Conservation (phyloP, 2,329 filamentous ascomycete genomes). For the Fusarium lyarnte region DNA sequence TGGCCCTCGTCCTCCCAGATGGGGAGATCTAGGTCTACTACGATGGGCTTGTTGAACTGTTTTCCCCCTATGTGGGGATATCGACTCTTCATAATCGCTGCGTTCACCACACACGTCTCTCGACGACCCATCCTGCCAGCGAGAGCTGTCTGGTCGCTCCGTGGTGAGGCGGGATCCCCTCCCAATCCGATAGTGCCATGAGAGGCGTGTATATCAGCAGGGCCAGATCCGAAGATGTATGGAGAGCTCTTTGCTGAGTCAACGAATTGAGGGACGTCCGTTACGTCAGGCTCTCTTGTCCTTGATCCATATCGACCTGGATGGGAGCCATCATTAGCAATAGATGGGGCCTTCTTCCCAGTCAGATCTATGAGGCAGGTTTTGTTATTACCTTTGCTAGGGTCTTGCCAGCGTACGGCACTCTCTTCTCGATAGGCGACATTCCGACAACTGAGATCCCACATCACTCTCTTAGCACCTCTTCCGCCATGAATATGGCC, state of each 20-base stretch:
- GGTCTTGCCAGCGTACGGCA: constrained; percentile 66
- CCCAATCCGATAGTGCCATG: constrained; percentile 48
- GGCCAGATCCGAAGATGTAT: constrained; percentile 22
- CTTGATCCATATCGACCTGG: constrained; percentile 13
- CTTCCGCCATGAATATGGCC: constrained; percentile 77
- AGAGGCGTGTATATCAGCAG: constrained; percentile 34
- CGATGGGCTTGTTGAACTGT: constrained; percentile 79
- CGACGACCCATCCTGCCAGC: constrained; percentile 56
- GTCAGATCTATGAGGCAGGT: constrained; percentile 72
- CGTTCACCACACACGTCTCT: constrained; percentile 85
- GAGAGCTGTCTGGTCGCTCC: constrained; percentile 55
- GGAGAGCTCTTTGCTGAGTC: not conserved
- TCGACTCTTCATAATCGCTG: constrained; percentile 75
- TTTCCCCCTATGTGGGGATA: constrained; percentile 71
- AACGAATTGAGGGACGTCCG: not conserved
- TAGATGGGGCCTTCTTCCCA: constrained; percentile 49
- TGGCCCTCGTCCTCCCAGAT: constrained; percentile 48
- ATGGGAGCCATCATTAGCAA: constrained; percentile 60
- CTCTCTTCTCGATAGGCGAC: constrained; percentile 56
- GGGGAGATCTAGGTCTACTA: constrained; percentile 82
- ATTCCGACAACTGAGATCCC: constrained; percentile 59
- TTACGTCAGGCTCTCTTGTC: constrained; percentile 7
- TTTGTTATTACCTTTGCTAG: constrained; percentile 64
- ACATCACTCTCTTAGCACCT: constrained; percentile 70
- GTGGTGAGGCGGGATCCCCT: constrained; percentile 53